Base-by-base conservation (phyloP, 139 green algal genomes). In the Chlamydomonas eustigma region DNA sequence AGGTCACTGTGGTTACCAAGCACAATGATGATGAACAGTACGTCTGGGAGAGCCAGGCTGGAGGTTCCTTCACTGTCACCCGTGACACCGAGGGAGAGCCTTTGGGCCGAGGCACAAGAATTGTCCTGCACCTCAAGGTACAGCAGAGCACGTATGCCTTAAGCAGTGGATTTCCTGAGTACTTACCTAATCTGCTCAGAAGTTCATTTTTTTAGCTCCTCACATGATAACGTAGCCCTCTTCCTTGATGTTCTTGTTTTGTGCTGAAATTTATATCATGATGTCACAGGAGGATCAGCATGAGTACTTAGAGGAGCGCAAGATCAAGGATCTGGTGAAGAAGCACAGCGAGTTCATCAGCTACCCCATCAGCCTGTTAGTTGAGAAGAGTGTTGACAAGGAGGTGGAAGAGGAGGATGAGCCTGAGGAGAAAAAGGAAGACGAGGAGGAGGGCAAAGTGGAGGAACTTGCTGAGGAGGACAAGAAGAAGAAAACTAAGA, bases 271-370 rank as follows among this genome's bases (percentile, higher is more conserved):
- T 28, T 63, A 63, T n/a, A 80, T n/a, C n/a, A n/a, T n/a, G n/a
- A n/a, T n/a, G n/a, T n/a, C n/a, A n/a, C n/a, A n/a, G n/a, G n/a
- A n/a, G n/a, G 93, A 98, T 83, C 93, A 97, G 88, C 83, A 94
- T 39, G 96, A 99, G 90, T 99, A 99, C 85, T 81, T 99, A 37
- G 96, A 99, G 89, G 96, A 99, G 91, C 88, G 94, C 50, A 87
- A 93, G 50, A 77, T 99, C 28, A 99, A 98, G 91, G 96, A 99
- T 80, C 86, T 99, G 64, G 91, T 99, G 4, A 99, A 99, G 91
- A 99, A 99, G 92, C 96, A 99, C 91, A 91, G 76, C 66, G 96
- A 99, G 91, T 99, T 99, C 92, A 99, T 99, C 88, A 91, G 81
- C 71, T 99, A 99, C 89, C 96, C 96, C 63, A 99, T 99, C 85